Conservation (phyloP, 495 filamentous ascomycete species). For the Gamarada debralockiae region DNA sequence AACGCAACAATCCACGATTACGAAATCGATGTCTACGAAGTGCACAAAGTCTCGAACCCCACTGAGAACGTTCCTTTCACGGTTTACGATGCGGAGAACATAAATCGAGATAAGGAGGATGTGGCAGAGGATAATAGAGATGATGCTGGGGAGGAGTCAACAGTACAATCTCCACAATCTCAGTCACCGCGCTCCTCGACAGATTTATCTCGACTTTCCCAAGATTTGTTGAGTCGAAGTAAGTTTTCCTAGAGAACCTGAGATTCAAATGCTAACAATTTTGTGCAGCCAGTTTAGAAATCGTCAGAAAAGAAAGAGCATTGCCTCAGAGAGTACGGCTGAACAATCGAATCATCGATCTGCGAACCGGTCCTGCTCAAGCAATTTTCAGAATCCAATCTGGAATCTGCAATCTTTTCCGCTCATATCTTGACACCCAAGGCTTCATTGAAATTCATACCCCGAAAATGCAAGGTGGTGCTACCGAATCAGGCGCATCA, state of each 20-base stretch:
- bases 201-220: slow-evolving; percentile 6
- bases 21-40: slow-evolving; percentile 75
- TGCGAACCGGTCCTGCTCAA: slow-evolving; percentile 81
- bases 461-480: slow-evolving; percentile 84
- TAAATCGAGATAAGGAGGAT: slow-evolving; percentile 24
- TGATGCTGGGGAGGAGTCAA: background rate
- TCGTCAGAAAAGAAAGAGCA: slow-evolving; percentile 14
- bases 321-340: slow-evolving; percentile 43
- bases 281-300: slow-evolving; percentile 19
- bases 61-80: slow-evolving; percentile 38
- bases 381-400: slow-evolving; percentile 79
- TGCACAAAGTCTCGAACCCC: slow-evolving; percentile 58
- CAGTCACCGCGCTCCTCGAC: slow-evolving; percentile 2
- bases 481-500: slow-evolving; percentile 87
- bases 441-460: slow-evolving; percentile 92
- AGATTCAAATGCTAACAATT: background rate
- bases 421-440: slow-evolving; percentile 68
- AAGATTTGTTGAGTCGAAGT: slow-evolving; percentile 17
- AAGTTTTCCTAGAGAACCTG: background rate
- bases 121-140: slow-evolving; percentile 18
- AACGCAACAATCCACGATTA: slow-evolving; percentile 71
- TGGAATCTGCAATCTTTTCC: slow-evolving; percentile 76
- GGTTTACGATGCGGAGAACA: slow-evolving; percentile 32
- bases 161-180: background rate
- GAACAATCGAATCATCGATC: slow-evolving; percentile 80